Conservation (phyloP, 2,329 filamentous ascomycete genomes). For the Allantophomopsis cytisporea region DNA sequence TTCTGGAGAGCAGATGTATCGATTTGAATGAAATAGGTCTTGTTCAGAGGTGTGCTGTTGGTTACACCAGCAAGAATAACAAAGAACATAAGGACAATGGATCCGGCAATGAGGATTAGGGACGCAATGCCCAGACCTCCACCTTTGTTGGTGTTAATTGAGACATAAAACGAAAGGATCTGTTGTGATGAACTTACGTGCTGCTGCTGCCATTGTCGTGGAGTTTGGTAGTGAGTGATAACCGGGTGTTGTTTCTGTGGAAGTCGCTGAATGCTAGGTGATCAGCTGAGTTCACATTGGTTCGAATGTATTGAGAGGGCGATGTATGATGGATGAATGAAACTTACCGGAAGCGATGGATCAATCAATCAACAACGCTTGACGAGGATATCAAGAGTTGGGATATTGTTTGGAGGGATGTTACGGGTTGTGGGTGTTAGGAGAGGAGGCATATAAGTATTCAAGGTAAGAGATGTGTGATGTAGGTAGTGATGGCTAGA, state of each 20-base stretch:
- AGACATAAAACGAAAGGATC: not conserved
- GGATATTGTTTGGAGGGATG: not conserved
- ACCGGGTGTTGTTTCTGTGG: not conserved
- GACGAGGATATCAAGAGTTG: too few relatives aligned
- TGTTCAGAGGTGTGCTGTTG: conserved; percentile 44
- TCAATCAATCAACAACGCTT: too few relatives aligned
- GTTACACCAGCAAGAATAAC: conserved; percentile 47
- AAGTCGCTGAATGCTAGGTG: not conserved
- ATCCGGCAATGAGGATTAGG: conserved; percentile 46
- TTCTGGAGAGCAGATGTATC: conserved; percentile 60
- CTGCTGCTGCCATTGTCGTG: not conserved
- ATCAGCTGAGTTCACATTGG: not conserved
- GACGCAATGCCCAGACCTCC: conserved; percentile 39
- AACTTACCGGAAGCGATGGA: too few relatives aligned
- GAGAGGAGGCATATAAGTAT: too few relatives aligned
- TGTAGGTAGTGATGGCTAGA: too few relatives aligned
- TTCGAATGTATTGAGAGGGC: not conserved
- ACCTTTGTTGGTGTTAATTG: conserved; percentile 23
- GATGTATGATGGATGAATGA: not conserved
- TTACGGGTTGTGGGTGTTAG: not conserved
- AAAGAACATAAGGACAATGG: conserved; percentile 51
- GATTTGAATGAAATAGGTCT: conserved; percentile 77
- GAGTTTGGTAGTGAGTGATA: not conserved
- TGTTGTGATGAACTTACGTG: not conserved
- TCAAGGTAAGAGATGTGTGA: too few relatives aligned